These are phyloP conservation scores for Vigna reflexopilosa DNA, from an alignment of 306 rosid genomes.

Conservation along the genomic window DNA sequence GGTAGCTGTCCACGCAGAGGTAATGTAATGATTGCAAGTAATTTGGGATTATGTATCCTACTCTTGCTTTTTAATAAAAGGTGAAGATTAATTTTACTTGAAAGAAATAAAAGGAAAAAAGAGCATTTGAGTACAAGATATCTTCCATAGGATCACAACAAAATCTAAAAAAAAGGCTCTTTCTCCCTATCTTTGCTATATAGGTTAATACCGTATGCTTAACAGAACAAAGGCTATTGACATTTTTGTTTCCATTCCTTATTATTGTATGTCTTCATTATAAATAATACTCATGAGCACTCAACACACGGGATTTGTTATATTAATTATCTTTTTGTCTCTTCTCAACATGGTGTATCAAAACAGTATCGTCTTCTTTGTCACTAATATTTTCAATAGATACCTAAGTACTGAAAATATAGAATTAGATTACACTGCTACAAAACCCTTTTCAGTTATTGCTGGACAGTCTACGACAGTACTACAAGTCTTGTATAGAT, in stretches of 20 bases:
- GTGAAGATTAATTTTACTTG: constrained; percentile 33
- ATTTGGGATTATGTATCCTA: constrained; percentile 33
- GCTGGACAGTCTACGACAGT: constrained; percentile 5
- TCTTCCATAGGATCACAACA: constrained; percentile 10
- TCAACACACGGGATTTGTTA: too few species aligned
- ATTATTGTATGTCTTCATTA: too few species aligned
- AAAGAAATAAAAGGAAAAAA: constrained; percentile 9
- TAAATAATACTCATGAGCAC: too few species aligned
- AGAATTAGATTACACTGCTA: constrained; percentile 5
- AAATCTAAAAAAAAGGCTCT: not conserved
- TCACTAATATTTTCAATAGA: too few species aligned
- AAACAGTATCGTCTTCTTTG: too few species aligned
- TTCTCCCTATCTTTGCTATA: not conserved
- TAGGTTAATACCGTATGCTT: constrained; percentile 14
- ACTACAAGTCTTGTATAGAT: constrained; percentile 8
- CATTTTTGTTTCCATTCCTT: too few species aligned
- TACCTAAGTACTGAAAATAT: not conserved
- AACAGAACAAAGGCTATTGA: constrained; percentile 19
- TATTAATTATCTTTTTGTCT: too few species aligned
- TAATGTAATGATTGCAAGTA: constrained; percentile 60
- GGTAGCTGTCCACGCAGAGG: constrained; percentile 99
- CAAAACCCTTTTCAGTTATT: constrained; percentile 17
- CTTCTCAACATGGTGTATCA: too few species aligned
- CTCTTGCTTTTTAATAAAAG: not conserved
- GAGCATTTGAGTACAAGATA: constrained; percentile 7